These are phyloP conservation scores for Ophiognomonia clavigignenti-juglandacearum DNA, from an alignment of 2,329 filamentous ascomycete genomes.

Conservation along the genomic window DNA sequence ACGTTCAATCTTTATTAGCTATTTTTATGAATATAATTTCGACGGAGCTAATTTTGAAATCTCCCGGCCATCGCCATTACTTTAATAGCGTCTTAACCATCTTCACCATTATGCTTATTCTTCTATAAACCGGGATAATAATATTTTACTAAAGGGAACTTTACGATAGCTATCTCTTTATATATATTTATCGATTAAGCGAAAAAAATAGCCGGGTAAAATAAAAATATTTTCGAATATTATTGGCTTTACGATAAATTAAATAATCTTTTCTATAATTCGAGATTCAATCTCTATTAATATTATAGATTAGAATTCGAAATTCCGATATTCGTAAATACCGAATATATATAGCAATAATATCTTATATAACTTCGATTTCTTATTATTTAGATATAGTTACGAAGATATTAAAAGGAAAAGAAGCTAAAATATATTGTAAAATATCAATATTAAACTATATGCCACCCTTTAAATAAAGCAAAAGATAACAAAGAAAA, in stretches of 20 bases:
- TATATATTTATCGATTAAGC: constrained; percentile 18
- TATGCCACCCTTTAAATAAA: constrained; percentile 16
- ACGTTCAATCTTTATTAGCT: too few species aligned
- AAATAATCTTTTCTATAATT: constrained; percentile 3
- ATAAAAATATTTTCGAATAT: constrained; percentile 19
- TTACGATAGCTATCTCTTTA: constrained; percentile 5
- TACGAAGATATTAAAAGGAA: not conserved
- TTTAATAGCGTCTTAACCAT: not conserved
- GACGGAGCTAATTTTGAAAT: too few species aligned
- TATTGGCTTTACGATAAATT: constrained; percentile 13
- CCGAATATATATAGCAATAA: constrained; percentile 5
- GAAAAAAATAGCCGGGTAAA: constrained; percentile 19
- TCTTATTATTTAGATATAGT: not conserved
- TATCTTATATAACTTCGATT: constrained; percentile 8
- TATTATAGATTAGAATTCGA: too few species aligned
- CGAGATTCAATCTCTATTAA: constrained; percentile 3
- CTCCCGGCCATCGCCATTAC: too few species aligned
- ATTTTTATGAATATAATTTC: too few species aligned
- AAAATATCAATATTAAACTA: constrained; percentile 16
- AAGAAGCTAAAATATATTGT: not conserved
- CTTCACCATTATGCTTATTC: constrained; percentile 19
- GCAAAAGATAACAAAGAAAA: constrained; percentile 13
- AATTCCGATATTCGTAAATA: too few species aligned
- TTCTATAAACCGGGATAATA: constrained; percentile 21
- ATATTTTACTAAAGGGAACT: constrained; percentile 17